Evolutionary conservation across 106 monocot species (phyloP).

Genomic region (Dioscorea zingiberensis): DNA sequence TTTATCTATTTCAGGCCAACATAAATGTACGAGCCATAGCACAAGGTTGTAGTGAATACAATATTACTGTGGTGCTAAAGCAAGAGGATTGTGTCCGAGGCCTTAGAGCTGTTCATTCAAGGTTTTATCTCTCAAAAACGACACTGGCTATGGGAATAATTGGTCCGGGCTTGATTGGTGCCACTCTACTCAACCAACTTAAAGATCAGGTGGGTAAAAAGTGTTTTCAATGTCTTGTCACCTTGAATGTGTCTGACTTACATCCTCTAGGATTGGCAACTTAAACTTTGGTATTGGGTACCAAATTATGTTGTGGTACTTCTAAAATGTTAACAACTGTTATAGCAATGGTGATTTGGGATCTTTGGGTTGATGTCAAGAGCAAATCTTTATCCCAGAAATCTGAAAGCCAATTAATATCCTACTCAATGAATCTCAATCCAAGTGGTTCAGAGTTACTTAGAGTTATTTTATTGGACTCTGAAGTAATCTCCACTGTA

Average conservation of each 20-base stretch:
- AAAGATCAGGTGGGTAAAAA: constrained; percentile 70
- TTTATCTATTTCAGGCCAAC: constrained; percentile 48
- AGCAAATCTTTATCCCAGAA: background rate
- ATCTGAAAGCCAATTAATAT: too few relatives aligned
- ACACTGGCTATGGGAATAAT: constrained; percentile 88
- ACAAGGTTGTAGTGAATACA: constrained; percentile 98
- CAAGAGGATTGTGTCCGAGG: constrained; percentile 87
- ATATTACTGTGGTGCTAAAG: constrained; percentile 90
- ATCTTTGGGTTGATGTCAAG: background rate
- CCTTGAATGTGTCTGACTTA: too few relatives aligned
- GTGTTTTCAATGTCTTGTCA: background rate
- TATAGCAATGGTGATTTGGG: too few relatives aligned
- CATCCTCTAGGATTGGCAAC: too few relatives aligned
- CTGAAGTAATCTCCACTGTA: too few relatives aligned
- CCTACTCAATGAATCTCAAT: too few relatives aligned
- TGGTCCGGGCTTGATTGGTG: constrained; percentile 95
- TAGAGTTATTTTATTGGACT: too few relatives aligned
- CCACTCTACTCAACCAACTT: constrained; percentile 86
- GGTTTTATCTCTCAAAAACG: constrained; percentile 94
- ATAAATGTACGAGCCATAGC: constrained; percentile 97
- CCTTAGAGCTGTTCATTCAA: constrained; percentile 82
- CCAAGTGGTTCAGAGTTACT: too few relatives aligned
- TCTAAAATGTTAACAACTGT: too few relatives aligned
- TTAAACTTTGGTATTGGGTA: too few relatives aligned
- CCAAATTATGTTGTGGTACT: too few relatives aligned